A percentile compares a stretch with the other conserved stretches of the same genome.
Conservation (phyloP, 106 monocot genomes). For the Acorus gramineus region DNA sequence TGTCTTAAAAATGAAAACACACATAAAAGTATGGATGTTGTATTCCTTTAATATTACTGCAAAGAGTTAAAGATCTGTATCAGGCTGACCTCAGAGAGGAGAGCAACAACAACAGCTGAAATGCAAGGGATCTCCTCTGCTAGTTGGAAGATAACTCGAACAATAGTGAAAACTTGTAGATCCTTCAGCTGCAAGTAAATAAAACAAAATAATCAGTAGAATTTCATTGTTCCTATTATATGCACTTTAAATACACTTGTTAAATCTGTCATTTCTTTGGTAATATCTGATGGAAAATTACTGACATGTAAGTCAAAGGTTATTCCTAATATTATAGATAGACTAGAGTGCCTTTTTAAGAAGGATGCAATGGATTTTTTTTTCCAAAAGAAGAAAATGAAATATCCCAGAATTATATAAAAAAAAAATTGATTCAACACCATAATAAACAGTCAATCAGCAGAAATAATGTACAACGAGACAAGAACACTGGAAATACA, state of each 20-base stretch:
- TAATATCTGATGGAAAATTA: too few species aligned
- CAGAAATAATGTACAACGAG: not conserved
- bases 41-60: too few species aligned
- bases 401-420: not conserved
- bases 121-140: conserved; percentile 96
- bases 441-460: too few species aligned
- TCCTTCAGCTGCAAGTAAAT: conserved; percentile 66
- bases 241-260: too few species aligned
- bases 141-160: conserved; percentile 92
- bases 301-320: too few species aligned
- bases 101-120: conserved; percentile 94
- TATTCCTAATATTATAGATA: too few species aligned
- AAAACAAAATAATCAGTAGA: conserved; percentile 6
- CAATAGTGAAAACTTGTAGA: conserved; percentile 80
- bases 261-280: too few species aligned
- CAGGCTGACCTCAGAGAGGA: conserved; percentile 69
- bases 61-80: not conserved
- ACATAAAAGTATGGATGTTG: too few species aligned
- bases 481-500: not conserved
- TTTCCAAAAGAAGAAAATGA: too few species aligned
- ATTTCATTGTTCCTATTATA: not conserved
- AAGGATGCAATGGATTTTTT: too few species aligned
- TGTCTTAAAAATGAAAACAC: too few species aligned
- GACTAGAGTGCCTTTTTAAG: too few species aligned
- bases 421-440: conserved; percentile 56